These are phyloP conservation scores for Umbellularia californica DNA, from an alignment of 164 flowering plant genomes.

Conservation along the genomic window DNA sequence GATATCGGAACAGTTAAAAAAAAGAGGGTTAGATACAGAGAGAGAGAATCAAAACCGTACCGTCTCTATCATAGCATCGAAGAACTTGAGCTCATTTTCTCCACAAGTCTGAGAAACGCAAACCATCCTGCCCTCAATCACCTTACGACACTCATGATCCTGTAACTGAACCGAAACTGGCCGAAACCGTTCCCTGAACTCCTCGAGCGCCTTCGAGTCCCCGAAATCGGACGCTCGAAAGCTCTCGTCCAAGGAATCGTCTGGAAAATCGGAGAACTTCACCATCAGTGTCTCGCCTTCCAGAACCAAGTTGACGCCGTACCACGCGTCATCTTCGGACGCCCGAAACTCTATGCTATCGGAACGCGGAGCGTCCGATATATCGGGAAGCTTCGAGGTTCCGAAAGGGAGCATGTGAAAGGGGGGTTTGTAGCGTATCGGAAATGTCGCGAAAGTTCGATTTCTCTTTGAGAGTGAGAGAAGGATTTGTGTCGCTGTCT, in stretches of 20 bases:
- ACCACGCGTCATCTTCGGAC: constrained; percentile 48
- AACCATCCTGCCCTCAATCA: constrained; percentile 24
- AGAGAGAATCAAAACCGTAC: constrained; percentile 12
- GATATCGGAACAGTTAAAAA: not conserved
- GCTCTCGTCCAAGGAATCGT: constrained; percentile 8
- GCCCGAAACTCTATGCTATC: constrained; percentile 29
- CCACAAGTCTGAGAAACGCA: constrained; percentile 25
- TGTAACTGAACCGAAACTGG: constrained; percentile 40
- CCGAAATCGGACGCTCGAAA: constrained; percentile 22
- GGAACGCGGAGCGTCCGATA: not conserved
- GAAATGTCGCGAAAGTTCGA: not conserved
- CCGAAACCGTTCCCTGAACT: constrained; percentile 33
- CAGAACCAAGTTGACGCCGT: constrained; percentile 22
- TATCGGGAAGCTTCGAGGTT: not conserved
- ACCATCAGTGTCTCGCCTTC: constrained; percentile 21
- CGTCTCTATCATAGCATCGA: constrained; percentile 45
- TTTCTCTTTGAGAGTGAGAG: not conserved
- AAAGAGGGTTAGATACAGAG: not conserved
- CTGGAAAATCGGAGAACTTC: constrained; percentile 20
- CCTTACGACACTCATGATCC: constrained; percentile 38
- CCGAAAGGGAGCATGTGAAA: not conserved
- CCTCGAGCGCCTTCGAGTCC: constrained; percentile 17
- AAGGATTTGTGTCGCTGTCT: too few relatives aligned
- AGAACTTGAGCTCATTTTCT: constrained; percentile 32
- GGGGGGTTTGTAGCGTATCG: not conserved